Base-by-base conservation (phyloP, 768 basidiomycete species). In the Trametes coccinea region DNA sequence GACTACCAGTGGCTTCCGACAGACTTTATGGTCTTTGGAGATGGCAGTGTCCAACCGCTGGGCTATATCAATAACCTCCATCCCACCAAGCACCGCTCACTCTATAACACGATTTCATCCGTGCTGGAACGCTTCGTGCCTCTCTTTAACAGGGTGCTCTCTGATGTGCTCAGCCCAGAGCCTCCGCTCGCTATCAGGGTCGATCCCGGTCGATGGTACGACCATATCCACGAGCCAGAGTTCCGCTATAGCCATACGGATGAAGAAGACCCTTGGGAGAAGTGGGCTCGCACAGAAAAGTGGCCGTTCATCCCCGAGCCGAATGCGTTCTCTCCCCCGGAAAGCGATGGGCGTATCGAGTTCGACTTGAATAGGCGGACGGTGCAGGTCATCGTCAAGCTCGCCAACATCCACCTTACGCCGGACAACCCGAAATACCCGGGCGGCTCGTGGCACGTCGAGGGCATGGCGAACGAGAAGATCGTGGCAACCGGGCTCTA, bases 61-160 rank as follows among this genome's bases (percentile, higher is more conserved):
- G 49, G 58, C 0, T 74, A 74, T 50, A 73, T 74, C 66, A 74
- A 73, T 65, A 73, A 73, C 54, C 59, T 74, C 17, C 69, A 70
- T 40, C 71, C 69, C 1, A 45, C 41, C 5, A 50, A 48, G 2
- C 59, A 69, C 52, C 46, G 29, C 3, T 50, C 56, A 7, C 53
- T 73, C 2, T 69, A 68, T 55, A 37, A 39, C 1, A 22, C 69
- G 13, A 68, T 73, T 33, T 40, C 60, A 0, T 27, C 56, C 50
- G 64, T 69, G 52, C 59, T 61, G 33, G 56, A 27, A 14, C 70
- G 39, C 13, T 68, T 70, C 48, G 53, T 74, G 0, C 73, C 71
- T 0, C 41, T 74, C 30, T 72, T 67, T 29, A 70, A 73, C 51
- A 61, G 64, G 16, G 71, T 72, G 10, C 61, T 73, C 43, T 46